Evolutionary conservation across 2,329 filamentous ascomycete genomes (phyloP).

Genomic region (Sclerotinia glacialis): DNA sequence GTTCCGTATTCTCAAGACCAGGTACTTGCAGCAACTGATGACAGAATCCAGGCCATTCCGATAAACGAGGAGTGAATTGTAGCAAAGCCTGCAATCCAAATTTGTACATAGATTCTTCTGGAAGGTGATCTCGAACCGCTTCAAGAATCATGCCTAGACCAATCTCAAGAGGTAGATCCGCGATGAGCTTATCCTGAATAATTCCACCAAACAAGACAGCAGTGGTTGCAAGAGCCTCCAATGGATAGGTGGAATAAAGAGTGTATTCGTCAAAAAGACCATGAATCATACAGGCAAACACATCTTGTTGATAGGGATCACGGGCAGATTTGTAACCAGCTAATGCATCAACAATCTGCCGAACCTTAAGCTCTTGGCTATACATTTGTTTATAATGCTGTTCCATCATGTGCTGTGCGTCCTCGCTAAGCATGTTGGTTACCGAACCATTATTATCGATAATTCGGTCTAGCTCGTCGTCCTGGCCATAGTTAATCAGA

Average conservation of each 20-base stretch:
- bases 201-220: slow-evolving; percentile 96
- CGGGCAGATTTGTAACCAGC: slow-evolving; percentile 84
- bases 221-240: slow-evolving; percentile 93
- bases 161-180: slow-evolving; percentile 85
- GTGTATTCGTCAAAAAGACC: slow-evolving; percentile 96
- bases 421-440: slow-evolving; percentile 75
- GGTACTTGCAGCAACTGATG: slow-evolving; percentile 79
- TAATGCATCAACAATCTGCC: slow-evolving; percentile 79
- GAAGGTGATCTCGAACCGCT: slow-evolving; percentile 79
- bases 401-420: slow-evolving; percentile 89
- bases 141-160: slow-evolving; percentile 98
- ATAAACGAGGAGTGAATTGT: slow-evolving; percentile 77
- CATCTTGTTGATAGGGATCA: slow-evolving; percentile 81
- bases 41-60: slow-evolving; percentile 96
- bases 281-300: slow-evolving; percentile 98
- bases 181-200: slow-evolving; percentile 89
- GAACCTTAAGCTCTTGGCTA: slow-evolving; percentile 80
- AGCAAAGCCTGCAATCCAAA: slow-evolving; percentile 94
- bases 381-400: slow-evolving; percentile 99
- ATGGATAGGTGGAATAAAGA: slow-evolving; percentile 90
- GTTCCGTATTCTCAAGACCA: slow-evolving; percentile 78
- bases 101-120: slow-evolving; percentile 92
- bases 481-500: slow-evolving; percentile 82
- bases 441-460: slow-evolving; percentile 81
- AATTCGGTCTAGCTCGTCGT: slow-evolving; percentile 82